Base-by-base conservation (phyloP, 2,329 filamentous ascomycete species). In the Microcyclospora pomicola region DNA sequence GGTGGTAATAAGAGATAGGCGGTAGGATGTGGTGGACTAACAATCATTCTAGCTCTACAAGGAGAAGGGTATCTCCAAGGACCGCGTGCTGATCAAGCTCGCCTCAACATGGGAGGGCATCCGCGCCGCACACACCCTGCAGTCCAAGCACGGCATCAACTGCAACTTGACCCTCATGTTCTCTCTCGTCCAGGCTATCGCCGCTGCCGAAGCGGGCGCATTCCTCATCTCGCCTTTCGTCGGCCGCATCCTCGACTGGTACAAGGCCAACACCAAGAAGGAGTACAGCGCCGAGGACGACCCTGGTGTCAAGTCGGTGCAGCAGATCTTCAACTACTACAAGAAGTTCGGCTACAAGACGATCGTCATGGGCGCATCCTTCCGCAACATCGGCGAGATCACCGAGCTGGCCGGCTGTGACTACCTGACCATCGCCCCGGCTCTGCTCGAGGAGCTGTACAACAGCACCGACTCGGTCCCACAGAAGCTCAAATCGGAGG, bases 151-250 rank as follows among this genome's bases (percentile, higher is more conserved):
- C 72, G 82, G 80, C 59, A 79, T 98, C 71, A 98, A 98, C 81
- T 82, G 75, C 80, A 98, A 98, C 78, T 71, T 98, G 62, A 98
- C 91, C 47, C 84, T 98, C 63, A 87, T 98, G 82, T 98, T 98
- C 80, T 95, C 88, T 35, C 71, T 81, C 48, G 74, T 82, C 50
- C 91, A 98, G 74, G 91, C 91, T 59, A 92, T 96, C 57, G 87
- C 83, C 52, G 88, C 83, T 58, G 91, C 91, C 45, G 91, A 98
- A 75, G 91, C 91, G 52, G 77, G 76, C 58, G 86, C 88, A 55
- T 96, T 82, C 80, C 82, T 98, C 61, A 96, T 98, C 72, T 96
- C 91, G 36, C 91, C 91, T 64, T 98, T 96, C 69, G 91, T 98
- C 54, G 91, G 91, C 65, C 87, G 91, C 62, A 98, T 98, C 61